phyloP scores from a whole-genome alignment of 129 eudicot genomes.

The Kitagawia praeruptora region DNA sequence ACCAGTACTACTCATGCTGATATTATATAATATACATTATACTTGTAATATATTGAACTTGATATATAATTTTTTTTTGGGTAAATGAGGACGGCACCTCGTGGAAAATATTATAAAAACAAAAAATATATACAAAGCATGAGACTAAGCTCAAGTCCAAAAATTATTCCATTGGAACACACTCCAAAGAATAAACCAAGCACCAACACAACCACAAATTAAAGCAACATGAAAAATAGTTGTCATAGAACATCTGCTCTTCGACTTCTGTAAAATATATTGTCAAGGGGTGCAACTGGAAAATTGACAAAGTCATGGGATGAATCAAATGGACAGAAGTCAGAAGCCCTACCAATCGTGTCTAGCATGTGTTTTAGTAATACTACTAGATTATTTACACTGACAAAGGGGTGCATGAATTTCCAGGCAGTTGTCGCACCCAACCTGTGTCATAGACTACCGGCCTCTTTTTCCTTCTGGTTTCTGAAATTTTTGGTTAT shows the following conservation, averaged over 20 bases:
- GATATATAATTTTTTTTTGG: no score
- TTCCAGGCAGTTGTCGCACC: slow-evolving; percentile 22
- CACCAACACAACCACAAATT: no score
- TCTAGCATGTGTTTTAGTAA: slow-evolving; percentile 14
- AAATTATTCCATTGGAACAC: no score
- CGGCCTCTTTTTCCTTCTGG: neutral
- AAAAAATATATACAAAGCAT: no score
- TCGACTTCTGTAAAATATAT: no score
- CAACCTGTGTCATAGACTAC: neutral
- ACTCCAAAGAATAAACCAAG: no score
- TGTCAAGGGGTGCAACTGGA: neutral
- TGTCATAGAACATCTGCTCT: neutral
- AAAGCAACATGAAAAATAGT: neutral
- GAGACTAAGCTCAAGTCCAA: no score
- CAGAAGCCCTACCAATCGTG: slow-evolving; percentile 11
- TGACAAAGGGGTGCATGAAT: slow-evolving; percentile 15
- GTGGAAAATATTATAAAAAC: no score
- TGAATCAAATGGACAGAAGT: slow-evolving; percentile 17
- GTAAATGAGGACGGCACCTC: no score
- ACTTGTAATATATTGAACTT: no score
- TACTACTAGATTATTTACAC: neutral
- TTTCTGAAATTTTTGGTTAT: neutral
- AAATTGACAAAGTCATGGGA: slow-evolving; percentile 17
- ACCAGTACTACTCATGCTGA: no score
- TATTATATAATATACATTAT: no score